A percentile compares a stretch with the other conserved stretches of the same genome.
Conservation (phyloP, 208 protist genomes). For the Crithidia mellificae region DNA sequence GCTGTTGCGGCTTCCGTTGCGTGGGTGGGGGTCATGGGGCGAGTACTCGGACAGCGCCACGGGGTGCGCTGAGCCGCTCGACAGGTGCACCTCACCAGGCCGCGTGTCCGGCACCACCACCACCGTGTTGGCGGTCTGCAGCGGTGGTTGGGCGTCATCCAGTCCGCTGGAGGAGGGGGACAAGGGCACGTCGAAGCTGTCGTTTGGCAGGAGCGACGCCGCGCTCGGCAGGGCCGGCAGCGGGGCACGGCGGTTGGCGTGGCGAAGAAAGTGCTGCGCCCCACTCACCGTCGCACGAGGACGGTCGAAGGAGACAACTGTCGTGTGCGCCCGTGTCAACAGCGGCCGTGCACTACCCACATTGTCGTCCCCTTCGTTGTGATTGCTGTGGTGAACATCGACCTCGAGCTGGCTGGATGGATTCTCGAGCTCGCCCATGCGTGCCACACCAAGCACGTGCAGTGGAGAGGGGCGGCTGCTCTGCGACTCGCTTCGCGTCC, state of each 20-base stretch:
- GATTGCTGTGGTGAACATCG: too few relatives aligned
- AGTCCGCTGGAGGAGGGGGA: not conserved
- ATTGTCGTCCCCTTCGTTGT: not conserved
- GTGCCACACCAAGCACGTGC: not conserved
- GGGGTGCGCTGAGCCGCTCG: not conserved
- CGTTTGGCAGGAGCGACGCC: not conserved
- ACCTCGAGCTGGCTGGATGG: not conserved
- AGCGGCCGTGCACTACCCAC: not conserved
- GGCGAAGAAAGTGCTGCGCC: conserved; percentile 6
- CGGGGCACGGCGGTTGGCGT: conserved; percentile 5
- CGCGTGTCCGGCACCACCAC: not conserved
- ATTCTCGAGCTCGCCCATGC: not conserved
- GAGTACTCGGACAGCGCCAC: not conserved
- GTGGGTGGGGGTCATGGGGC: not conserved
- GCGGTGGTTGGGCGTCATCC: not conserved
- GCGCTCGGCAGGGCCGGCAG: not conserved
- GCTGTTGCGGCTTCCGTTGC: not conserved
- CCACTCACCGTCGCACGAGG: not conserved
- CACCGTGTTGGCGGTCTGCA: not conserved
- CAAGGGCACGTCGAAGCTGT: conserved; percentile 3
- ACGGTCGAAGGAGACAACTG: not conserved
- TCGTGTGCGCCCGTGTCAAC: conserved; percentile 3
- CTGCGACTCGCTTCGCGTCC: not conserved
- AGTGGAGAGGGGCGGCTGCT: not conserved
- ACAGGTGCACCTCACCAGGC: not conserved